Evolutionary conservation across 805 yeast species (phyloP), one percentile per base, ranked within the genome.

Genomic region (Candida krabiensis): DNA sequence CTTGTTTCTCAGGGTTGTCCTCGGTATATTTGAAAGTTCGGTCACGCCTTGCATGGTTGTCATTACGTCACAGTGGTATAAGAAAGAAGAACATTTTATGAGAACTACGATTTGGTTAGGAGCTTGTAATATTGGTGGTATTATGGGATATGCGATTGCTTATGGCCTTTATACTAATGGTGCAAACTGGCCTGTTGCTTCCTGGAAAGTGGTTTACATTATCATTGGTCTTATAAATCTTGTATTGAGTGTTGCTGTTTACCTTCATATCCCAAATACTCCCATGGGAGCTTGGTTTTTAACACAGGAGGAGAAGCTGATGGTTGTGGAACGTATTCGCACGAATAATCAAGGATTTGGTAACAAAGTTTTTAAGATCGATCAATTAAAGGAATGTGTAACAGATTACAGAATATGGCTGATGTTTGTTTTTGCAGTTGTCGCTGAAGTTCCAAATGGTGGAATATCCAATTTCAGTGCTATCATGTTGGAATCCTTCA

Each of bases 171-270:
- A 66, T 53, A 35, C 67, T n/a, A 61, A 28, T 14, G 17, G 29
- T 17, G n/a, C n/a, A n/a, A 39, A 42, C 3, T 67, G 75, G 70
- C 75, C 68, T 18, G 56, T 79, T 5, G 65, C 58, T 2, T 67
- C 80, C 4, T 84, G 89, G 89, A 77, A 73, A 50, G 56, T 77
- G 11, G 55, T 80, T 4, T 83, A 72, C 53, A 59, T 83, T 33
- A 64, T 80, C 22, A 70, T 75, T 30, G 93, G 91, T 14, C 55
- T 68, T 5, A 66, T 77, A 41, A 80, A 86, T 3, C 56, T 79
- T 5, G 50, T 71, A 8, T 49, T 77, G n/a, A 85, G 84, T 7
- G 32, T 71, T 8, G 39, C 69, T n/a, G 65, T 77, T 43, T 58
- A 56, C 30, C 46, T 75, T 37, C 75, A 73, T 55, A 53, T 82